These are phyloP conservation scores for Babesia sp. DNA, from an alignment of 169 alveolate species.

Conservation along the genomic window DNA sequence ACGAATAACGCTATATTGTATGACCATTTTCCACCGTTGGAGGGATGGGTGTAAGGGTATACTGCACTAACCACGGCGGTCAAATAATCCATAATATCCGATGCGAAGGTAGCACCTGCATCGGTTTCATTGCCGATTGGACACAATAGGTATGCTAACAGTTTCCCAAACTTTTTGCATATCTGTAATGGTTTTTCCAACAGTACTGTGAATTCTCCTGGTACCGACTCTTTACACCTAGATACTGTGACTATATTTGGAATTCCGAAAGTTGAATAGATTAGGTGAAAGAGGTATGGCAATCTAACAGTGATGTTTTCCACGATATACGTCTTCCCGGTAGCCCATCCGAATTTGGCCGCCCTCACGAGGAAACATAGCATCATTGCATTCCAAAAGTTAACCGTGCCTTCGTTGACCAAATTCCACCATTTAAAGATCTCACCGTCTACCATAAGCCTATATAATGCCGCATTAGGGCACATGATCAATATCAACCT, in stretches of 20 bases:
- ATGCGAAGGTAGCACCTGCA: not conserved
- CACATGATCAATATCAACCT: slow-evolving; percentile 50
- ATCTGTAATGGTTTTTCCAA: slow-evolving; percentile 24
- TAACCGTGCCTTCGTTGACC: slow-evolving; percentile 43
- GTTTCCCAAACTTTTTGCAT: slow-evolving; percentile 36
- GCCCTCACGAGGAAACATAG: slow-evolving; percentile 45
- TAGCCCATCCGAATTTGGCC: slow-evolving; percentile 64
- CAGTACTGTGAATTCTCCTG: slow-evolving; percentile 46
- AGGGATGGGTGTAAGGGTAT: slow-evolving; percentile 69
- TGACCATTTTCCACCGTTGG: slow-evolving; percentile 66
- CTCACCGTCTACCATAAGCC: slow-evolving; percentile 36
- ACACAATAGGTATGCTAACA: slow-evolving; percentile 13
- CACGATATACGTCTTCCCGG: slow-evolving; percentile 35
- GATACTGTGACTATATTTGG: slow-evolving; percentile 31
- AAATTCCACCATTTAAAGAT: slow-evolving; percentile 62
- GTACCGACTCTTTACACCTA: slow-evolving; percentile 42
- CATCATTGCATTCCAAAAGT: slow-evolving; percentile 61
- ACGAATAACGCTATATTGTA: slow-evolving; percentile 44
- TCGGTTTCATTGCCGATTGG: not conserved
- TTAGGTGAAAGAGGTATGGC: slow-evolving; percentile 35
- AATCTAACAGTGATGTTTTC: slow-evolving; percentile 17
- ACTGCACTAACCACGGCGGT: slow-evolving; percentile 34
- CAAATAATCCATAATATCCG: slow-evolving; percentile 26
- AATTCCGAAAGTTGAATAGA: slow-evolving; percentile 11
- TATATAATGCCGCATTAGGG: slow-evolving; percentile 48